Evolutionary conservation across 768 basidiomycete genomes (phyloP).

Genomic region (Glaciozyma martinii): DNA sequence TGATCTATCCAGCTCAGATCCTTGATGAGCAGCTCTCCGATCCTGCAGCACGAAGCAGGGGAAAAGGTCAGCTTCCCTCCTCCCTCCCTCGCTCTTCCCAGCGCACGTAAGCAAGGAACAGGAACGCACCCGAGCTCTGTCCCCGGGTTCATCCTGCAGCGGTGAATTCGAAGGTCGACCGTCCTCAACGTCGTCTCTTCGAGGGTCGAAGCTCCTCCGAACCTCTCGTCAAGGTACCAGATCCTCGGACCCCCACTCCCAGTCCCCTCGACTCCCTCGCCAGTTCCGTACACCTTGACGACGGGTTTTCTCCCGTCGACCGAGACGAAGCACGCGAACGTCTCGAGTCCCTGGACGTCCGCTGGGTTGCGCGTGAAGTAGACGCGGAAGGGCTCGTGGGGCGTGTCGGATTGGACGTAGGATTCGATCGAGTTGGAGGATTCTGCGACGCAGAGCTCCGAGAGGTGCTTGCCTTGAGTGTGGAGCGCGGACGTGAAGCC

Average conservation of each 20-base stretch:
- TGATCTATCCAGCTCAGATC: background rate
- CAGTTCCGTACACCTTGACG: conserved; percentile 7
- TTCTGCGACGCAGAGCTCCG: background rate
- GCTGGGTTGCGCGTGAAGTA: no score
- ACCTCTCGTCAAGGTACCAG: no score
- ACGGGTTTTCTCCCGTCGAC: background rate
- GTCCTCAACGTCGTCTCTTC: background rate
- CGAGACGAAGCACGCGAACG: background rate
- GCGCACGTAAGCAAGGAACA: no score
- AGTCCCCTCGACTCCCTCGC: background rate
- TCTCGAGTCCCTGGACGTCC: no score
- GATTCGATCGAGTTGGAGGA: no score
- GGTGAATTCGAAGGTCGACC: background rate
- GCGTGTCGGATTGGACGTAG: no score
- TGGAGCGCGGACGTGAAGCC: background rate
- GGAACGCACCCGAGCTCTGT: no score
- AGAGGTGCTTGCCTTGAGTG: background rate
- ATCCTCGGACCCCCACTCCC: background rate
- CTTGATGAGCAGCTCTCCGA: background rate
- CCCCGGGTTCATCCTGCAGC: background rate
- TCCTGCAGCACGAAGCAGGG: background rate
- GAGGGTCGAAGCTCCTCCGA: background rate
- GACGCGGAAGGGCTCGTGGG: no score
- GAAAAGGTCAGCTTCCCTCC: background rate
- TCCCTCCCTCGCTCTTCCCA: no score